These are phyloP conservation scores for Ganoderma resinaceum DNA, from an alignment of 1,284 basidiomycete species.

Conservation along the genomic window DNA sequence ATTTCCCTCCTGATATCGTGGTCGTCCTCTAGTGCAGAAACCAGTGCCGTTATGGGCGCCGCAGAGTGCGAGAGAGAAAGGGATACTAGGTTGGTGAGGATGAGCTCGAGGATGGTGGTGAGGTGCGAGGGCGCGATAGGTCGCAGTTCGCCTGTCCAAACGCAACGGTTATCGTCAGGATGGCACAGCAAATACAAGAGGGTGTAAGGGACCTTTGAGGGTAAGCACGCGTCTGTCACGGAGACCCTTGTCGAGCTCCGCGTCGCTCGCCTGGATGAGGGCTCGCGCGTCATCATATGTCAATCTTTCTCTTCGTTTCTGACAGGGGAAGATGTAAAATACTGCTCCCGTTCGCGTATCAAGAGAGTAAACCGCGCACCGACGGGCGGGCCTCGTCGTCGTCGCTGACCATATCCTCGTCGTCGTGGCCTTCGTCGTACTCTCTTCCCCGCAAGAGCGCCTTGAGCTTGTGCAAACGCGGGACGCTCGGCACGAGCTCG, in stretches of 20 bases:
- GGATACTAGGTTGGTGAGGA: conserved; percentile 75
- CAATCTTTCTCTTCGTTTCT: conserved; percentile 46
- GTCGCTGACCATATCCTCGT: conserved; percentile 49
- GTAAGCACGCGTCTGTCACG: conserved; percentile 73
- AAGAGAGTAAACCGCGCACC: conserved; percentile 20
- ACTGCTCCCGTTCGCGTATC: background rate
- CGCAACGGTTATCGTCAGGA: background rate
- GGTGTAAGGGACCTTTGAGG: conserved; percentile 59
- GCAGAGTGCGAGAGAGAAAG: conserved; percentile 55
- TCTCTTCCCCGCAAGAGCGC: conserved; percentile 66
- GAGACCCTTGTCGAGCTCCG: conserved; percentile 71
- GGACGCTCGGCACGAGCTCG: conserved; percentile 77
- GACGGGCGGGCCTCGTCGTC: conserved; percentile 38
- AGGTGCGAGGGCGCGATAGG: conserved; percentile 75
- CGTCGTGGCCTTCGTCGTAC: conserved; percentile 65
- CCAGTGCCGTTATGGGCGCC: conserved; percentile 60
- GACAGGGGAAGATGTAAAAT: too few species aligned
- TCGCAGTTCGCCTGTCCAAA: conserved; percentile 62
- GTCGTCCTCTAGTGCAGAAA: conserved; percentile 68
- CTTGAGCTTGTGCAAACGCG: conserved; percentile 75
- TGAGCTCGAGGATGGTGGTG: conserved; percentile 70
- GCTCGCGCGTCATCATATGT: conserved; percentile 67
- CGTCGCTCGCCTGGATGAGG: conserved; percentile 82
- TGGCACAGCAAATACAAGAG: too few species aligned
- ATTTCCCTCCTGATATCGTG: conserved; percentile 74